Evolutionary conservation across 2,329 filamentous ascomycete species (phyloP), one percentile per base, ranked within the genome.

Genomic region (Fonsecaea multimorphosa): DNA sequence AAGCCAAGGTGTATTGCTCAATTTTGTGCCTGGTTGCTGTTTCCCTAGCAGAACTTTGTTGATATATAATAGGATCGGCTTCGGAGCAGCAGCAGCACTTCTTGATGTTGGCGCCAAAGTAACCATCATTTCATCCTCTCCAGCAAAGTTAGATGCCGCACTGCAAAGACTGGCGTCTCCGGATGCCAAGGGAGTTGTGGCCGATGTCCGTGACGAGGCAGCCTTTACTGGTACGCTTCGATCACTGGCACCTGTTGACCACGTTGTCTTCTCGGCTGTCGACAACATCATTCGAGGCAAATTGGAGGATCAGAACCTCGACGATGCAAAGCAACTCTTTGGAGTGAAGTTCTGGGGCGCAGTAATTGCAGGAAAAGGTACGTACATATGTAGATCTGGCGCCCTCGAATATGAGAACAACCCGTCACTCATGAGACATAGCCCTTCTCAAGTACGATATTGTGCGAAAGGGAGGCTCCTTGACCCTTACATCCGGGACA

Each of bases 231-330:
- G 58, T 36, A 55, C 61, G 7, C 51, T 70, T 19, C 68, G 55
- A 31, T 68, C 68, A 11, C 58, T 68, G 29, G 68, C 66, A 8
- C 61, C 76, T 7, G 70, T 87, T 27, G 83, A 89, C 70, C 86
- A 89, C 71, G 78, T 88, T 19, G 76, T 86, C 38, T 84, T 81
- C 75, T 87, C 85, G 0, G 86, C 86, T 0, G 86, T 82, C 12
- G 82, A 84, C 64, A 69, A 69, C 22, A 69, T 70, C 32, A 69
- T 70, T 40, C 64, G 68, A 9, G 68, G 68, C 14, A 62, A 64
- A 27, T 40, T 69, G 31, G 64, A 53, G 24, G 62, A 69, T n/a
- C 58, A 58, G n/a, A 49, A 58, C n/a, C 49, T 69, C 36, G 67
- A 69, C 14, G 64, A 58, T 1, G 64, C 64, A 9, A 67, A 69